Base-by-base conservation (phyloP, 345 rosid genomes). In the Raphanus raphanistrum region DNA sequence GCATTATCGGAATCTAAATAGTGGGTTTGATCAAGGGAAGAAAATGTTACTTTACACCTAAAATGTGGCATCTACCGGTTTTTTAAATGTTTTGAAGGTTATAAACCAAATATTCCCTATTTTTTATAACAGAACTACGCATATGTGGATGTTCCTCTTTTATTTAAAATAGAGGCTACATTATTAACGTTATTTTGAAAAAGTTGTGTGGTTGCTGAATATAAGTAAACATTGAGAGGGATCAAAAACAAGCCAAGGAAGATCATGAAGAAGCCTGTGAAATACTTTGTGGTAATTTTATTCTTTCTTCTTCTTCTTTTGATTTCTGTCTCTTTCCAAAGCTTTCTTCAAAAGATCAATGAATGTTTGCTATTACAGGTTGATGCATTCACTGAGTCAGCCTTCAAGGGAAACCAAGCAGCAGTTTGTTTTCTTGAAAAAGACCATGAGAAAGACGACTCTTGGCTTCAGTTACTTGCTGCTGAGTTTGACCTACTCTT, bases 391-490 rank as follows among this genome's bases (percentile, higher is more conserved):
- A 74, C 92, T 0, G 90, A 83, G 15, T 64, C 89, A 3, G 80
- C 96, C 0, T 92, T 90, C 82, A 84, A 81, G 78, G 93, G 96
- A 4, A 92, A 90, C 77, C 97, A 88, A 4, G 93, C 93, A 0
- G 90, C 85, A 1, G 95, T 90, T 3, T 92, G 95, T 45, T 77
- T 88, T 71, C 77, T 92, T 67, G 90, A 87, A 17, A 88, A 85
- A 60, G 88, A 86, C 4, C 2, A 45, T 45, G 69, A 43, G 45
- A 82, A 78, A 78, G 88, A 87, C 57, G 92, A 92, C 11, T 63
- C 79, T 13, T 92, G 97, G 95, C 16, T 92, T 64, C 92, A 87
- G 77, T 69, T 81, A 0, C 82, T 87, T 11, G 90, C 89, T 2
- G 58, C 76, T 10, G 90, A 89, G 82, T 89, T 89, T 72, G 79